A percentile compares a stretch with the other conserved stretches of the same genome.
phyloP scores from a whole-genome alignment of 352 stramenopile species.

The Pythium volutum region DNA sequence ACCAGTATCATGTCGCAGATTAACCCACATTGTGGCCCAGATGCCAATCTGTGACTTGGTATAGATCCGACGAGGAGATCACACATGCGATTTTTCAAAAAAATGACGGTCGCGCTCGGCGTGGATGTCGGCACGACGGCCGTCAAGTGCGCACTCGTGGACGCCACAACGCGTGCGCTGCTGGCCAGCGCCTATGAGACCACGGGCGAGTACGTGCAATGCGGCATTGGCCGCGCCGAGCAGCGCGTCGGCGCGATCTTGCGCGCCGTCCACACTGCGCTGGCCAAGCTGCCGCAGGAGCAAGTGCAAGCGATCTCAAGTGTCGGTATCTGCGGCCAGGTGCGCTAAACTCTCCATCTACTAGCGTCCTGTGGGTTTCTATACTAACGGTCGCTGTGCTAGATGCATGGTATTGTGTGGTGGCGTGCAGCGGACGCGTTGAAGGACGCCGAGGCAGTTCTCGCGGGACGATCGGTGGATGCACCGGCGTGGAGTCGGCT shows the following conservation, averaged over 20 bases:
- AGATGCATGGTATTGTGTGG: constrained; percentile 89
- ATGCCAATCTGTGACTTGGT: constrained; percentile 1
- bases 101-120: constrained; percentile 31
- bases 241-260: constrained; percentile 51
- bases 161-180: constrained; percentile 24
- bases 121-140: constrained; percentile 78
- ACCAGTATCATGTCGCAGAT: not conserved
- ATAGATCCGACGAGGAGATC: not conserved
- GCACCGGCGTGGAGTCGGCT: constrained; percentile 50
- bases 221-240: constrained; percentile 27
- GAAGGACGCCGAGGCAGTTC: constrained; percentile 17
- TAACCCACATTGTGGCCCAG: not conserved
- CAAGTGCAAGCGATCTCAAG: constrained; percentile 29
- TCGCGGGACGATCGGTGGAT: constrained; percentile 13
- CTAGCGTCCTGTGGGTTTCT: not conserved
- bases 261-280: constrained; percentile 33
- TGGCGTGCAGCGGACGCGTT: constrained; percentile 52
- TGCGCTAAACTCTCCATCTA: constrained; percentile 6
- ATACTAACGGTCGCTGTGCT: not conserved
- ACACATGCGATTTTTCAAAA: no score
- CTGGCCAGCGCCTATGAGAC: constrained; percentile 35
- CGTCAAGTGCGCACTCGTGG: constrained; percentile 69
- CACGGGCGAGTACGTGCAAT: constrained; percentile 31
- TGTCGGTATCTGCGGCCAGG: constrained; percentile 73
- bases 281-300: constrained; percentile 32